Evolutionary conservation across 495 filamentous ascomycete species (phyloP).

Genomic region (Sabuloglossum arenarium): DNA sequence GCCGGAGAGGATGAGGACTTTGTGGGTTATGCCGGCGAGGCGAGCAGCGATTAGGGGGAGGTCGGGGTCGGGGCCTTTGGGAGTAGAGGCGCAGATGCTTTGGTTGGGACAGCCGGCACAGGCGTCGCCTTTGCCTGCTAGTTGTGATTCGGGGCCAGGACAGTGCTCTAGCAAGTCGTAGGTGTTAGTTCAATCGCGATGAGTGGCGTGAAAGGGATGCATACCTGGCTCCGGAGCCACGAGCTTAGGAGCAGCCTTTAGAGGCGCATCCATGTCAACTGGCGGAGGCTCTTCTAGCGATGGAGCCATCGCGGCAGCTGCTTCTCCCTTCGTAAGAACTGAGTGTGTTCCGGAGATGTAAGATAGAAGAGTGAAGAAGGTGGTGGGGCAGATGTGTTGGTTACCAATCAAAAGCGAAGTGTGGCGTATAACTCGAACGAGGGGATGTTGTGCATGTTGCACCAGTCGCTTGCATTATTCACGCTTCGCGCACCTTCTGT

Average conservation of each 20-base stretch:
- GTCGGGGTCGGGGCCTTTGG: conserved; percentile 92
- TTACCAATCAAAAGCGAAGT: background rate
- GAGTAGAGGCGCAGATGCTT: conserved; percentile 76
- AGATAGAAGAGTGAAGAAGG: background rate
- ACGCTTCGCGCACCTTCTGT: too few species aligned
- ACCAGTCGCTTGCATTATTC: background rate
- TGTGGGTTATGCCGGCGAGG: conserved; percentile 63
- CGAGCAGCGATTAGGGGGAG: conserved; percentile 70
- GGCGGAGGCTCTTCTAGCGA: conserved; percentile 1
- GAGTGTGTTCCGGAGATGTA: background rate
- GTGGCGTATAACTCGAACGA: background rate
- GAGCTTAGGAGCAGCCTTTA: conserved; percentile 38
- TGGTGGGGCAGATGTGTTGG: background rate
- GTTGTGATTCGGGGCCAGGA: conserved; percentile 74
- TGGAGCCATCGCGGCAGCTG: background rate
- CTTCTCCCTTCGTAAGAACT: background rate
- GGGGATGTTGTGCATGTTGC: background rate
- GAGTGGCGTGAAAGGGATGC: conserved; percentile 1
- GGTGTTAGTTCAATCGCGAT: background rate
- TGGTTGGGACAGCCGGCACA: conserved; percentile 94
- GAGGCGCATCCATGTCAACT: conserved; percentile 4
- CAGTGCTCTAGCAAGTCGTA: conserved; percentile 48
- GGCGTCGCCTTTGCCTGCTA: conserved; percentile 68
- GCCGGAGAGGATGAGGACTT: conserved; percentile 76
- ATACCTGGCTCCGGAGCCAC: conserved; percentile 77